Base-by-base conservation (phyloP, 2,329 filamentous ascomycete genomes). In the Teratosphaeriaceae sp. region DNA sequence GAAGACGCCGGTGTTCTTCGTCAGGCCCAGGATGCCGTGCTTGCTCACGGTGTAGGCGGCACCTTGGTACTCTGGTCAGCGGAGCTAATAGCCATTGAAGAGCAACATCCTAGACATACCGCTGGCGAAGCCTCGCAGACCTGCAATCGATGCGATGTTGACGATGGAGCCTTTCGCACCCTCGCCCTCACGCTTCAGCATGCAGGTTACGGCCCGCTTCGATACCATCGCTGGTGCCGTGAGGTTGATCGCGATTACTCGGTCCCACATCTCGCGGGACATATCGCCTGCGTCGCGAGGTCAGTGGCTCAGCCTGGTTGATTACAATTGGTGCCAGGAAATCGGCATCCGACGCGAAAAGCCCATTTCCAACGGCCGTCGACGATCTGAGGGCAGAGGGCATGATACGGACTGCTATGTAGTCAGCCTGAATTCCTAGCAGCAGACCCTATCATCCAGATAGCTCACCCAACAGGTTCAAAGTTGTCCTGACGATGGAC, bases 1-100 rank as follows among this genome's bases (percentile, higher is more conserved):
- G 53, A 68, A 75, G 0, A 70, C 67, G 2, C 76, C 76, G 12
- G 75, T 80, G 59, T 75, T 80, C 58, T 73, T 75, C 12, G 74
- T 76, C 44, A 79, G 58, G 1, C 72, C 75, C 2, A 75, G 53
- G 12, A 79, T 55, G 8, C 70, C 75, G 50, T 78, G 74, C 60
- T 79, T 78, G 58, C 65, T 69, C 1, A 68, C 66, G 0, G 73
- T 76, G 53, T 78, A 51, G 6, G 49, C 49, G 5, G 48, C 45
- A 19, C 48, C 47, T 44, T 16, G 16, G 15, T 20, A 12, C 22
- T 8, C 8, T 13, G 13, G 24, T 13, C 8, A 27, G 8, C 24
- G 13, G 24, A 27, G 13, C 8, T 6, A 13, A 8, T 8, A 27
- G 8, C 24, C 13, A 27, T 13, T 27, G 13, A 8, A 8, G 24